These are phyloP conservation scores for Primulina eburnea DNA, from an alignment of 257 asterid species.

Conservation along the genomic window DNA sequence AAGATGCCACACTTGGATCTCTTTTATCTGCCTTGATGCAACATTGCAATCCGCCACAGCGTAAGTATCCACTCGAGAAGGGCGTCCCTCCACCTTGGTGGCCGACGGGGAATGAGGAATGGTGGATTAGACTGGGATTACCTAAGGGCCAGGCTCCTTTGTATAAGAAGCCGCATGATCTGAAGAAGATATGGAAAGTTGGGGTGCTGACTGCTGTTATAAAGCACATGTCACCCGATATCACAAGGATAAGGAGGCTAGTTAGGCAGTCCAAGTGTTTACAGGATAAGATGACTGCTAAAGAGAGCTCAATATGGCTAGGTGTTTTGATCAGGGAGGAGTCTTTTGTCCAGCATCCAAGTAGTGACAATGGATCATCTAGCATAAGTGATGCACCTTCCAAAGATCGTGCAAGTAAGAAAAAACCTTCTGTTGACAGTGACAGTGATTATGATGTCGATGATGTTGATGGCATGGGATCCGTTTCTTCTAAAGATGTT, in stretches of 20 bases:
- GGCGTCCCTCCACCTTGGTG: constrained; percentile 62
- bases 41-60: constrained; percentile 57
- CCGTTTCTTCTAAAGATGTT: constrained; percentile 45
- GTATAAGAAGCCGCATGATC: constrained; percentile 57
- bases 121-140: constrained; percentile 47
- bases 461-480: constrained; percentile 37
- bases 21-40: constrained; percentile 56
- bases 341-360: constrained; percentile 45
- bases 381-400: constrained; percentile 60
- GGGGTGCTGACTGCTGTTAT: constrained; percentile 56
- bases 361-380: constrained; percentile 77
- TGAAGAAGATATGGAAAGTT: constrained; percentile 59
- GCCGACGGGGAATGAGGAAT: constrained; percentile 49
- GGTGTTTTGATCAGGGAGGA: constrained; percentile 72
- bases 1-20: constrained; percentile 57
- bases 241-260: constrained; percentile 63
- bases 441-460: constrained; percentile 71
- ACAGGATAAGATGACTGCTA: constrained; percentile 93
- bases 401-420: constrained; percentile 44
- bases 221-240: constrained; percentile 83
- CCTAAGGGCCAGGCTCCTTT: constrained; percentile 39
- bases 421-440: constrained; percentile 47
- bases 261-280: constrained; percentile 72
- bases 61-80: constrained; percentile 50
- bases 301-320: constrained; percentile 82